A percentile compares a stretch with the other conserved stretches of the same genome.
These are phyloP conservation scores for Arbutus unedo DNA, from an alignment of 148 eudicot species.

Conservation along the genomic window DNA sequence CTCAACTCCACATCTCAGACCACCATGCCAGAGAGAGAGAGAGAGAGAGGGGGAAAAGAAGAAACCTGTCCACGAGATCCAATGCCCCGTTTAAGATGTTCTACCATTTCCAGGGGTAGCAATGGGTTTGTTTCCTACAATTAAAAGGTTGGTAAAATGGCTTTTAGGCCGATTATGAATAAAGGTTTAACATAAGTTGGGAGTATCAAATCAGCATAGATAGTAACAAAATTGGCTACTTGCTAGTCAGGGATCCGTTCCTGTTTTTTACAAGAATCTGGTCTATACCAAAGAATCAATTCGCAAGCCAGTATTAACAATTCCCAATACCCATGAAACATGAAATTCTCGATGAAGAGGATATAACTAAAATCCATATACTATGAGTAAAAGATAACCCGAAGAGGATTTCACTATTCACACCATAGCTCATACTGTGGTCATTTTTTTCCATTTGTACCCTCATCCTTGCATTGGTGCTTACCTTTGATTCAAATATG, in stretches of 20 bases:
- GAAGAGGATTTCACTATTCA: no score
- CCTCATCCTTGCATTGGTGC: no score
- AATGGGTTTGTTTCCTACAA: slow-evolving; percentile 66
- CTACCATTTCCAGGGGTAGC: slow-evolving; percentile 66
- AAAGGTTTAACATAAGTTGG: not conserved
- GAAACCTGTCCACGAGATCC: slow-evolving; percentile 86
- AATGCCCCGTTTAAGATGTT: slow-evolving; percentile 66
- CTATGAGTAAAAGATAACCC: no score
- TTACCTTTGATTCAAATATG: no score
- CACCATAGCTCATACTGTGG: no score
- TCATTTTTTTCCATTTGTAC: no score
- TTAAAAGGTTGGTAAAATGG: slow-evolving; percentile 15
- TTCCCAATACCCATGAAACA: not conserved
- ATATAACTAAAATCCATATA: not conserved
- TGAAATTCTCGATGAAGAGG: not conserved
- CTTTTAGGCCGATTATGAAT: not conserved
- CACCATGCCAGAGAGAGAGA: not conserved
- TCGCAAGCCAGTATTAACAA: not conserved
- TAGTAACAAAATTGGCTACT: not conserved
- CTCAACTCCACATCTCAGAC: not conserved
- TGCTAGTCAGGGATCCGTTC: slow-evolving; percentile 2
- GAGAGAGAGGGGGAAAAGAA: slow-evolving; percentile 13
- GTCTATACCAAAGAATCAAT: not conserved
- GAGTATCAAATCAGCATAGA: slow-evolving; percentile 6
- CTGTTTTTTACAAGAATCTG: not conserved